Evolutionary conservation across 2,329 filamentous ascomycete genomes (phyloP).

Genomic region (Diaporthe velutina): DNA sequence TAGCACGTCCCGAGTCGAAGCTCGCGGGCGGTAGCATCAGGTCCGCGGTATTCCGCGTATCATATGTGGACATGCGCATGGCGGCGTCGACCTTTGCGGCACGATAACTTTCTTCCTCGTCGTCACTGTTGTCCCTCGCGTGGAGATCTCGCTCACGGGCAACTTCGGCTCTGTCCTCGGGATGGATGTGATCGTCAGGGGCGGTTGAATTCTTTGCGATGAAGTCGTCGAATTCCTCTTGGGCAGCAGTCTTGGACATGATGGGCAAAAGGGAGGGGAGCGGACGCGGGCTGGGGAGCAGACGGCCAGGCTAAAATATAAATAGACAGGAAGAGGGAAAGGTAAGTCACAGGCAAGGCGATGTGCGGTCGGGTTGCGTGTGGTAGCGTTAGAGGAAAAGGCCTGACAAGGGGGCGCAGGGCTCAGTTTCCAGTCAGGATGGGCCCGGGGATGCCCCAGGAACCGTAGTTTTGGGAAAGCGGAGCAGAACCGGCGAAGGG

Average conservation of each 20-base stretch:
- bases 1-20: slow-evolving; percentile 78
- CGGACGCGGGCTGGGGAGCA: slow-evolving; percentile 34
- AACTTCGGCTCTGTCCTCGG: slow-evolving; percentile 68
- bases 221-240: slow-evolving; percentile 76
- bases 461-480: slow-evolving; percentile 38
- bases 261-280: slow-evolving; percentile 47
- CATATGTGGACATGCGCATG: slow-evolving; percentile 74
- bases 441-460: slow-evolving; percentile 36
- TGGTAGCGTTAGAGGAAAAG: slow-evolving; percentile 28
- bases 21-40: slow-evolving; percentile 72
- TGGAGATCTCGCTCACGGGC: slow-evolving; percentile 52
- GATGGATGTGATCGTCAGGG: slow-evolving; percentile 61
- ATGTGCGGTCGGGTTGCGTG: slow-evolving; percentile 13
- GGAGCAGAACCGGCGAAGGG: slow-evolving; percentile 29
- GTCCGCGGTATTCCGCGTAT: slow-evolving; percentile 57
- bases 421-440: slow-evolving; percentile 40
- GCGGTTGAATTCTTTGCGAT: slow-evolving; percentile 67
- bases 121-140: slow-evolving; percentile 61
- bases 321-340: slow-evolving; percentile 43
- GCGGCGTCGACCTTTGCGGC: slow-evolving; percentile 70
- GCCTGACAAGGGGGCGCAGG: slow-evolving; percentile 35
- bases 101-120: slow-evolving; percentile 67
- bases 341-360: slow-evolving; percentile 3
- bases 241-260: slow-evolving; percentile 71
- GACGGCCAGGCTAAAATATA: slow-evolving; percentile 52